phyloP scores from a whole-genome alignment of 2,329 filamentous ascomycete genomes.

The Penicillium sclerotiorum region DNA sequence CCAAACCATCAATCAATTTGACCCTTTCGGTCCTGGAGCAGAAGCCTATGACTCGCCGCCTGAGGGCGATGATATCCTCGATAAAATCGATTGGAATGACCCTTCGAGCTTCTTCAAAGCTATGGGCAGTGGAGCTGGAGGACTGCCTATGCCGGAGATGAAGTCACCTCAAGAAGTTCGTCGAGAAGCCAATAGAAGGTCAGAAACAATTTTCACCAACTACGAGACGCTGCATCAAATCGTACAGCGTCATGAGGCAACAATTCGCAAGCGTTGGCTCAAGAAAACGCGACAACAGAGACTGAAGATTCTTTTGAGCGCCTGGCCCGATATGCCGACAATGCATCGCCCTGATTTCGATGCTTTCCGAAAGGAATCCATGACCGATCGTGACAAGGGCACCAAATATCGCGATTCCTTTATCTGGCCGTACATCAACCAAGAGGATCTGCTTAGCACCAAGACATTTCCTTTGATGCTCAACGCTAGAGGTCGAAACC shows the following conservation, averaged over 20 bases:
- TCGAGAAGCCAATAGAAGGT: neutral
- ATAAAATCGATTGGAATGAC: too few species aligned
- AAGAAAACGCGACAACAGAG: conserved; percentile 56
- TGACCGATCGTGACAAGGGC: conserved; percentile 14
- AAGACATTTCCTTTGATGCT: conserved; percentile 55
- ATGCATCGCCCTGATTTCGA: conserved; percentile 57
- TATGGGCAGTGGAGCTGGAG: neutral
- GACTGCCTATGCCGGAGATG: neutral
- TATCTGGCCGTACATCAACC: conserved; percentile 60
- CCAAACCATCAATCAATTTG: too few species aligned
- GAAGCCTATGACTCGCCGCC: too few species aligned
- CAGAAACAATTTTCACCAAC: conserved; percentile 34
- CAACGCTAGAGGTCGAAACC: conserved; percentile 54
- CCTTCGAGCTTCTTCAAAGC: too few species aligned
- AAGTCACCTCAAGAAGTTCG: neutral
- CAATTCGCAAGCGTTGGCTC: conserved; percentile 57
- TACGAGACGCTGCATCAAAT: conserved; percentile 46
- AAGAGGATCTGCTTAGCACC: conserved; percentile 55
- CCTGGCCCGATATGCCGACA: conserved; percentile 55
- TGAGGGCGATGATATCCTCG: too few species aligned
- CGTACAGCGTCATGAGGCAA: conserved; percentile 54
- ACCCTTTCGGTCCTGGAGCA: too few species aligned
- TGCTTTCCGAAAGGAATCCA: conserved; percentile 26
- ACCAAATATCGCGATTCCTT: conserved; percentile 37
- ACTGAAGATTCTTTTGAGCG: conserved; percentile 49